phyloP scores from a whole-genome alignment of 768 basidiomycete genomes.

The Boletus edulis region DNA sequence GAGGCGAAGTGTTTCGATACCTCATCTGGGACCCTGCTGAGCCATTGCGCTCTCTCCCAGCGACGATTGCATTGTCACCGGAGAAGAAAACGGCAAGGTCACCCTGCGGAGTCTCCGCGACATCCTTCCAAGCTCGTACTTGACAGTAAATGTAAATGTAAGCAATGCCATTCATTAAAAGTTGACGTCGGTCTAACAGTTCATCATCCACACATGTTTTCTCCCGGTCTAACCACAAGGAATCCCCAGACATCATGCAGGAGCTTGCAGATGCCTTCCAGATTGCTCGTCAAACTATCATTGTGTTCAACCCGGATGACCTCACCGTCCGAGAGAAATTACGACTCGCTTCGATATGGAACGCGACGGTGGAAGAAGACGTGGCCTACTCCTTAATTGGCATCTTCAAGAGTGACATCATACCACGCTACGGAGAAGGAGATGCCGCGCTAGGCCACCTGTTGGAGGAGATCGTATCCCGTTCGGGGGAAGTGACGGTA shows the following conservation, averaged over 20 bases:
- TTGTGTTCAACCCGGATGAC: background rate
- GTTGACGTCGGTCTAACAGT: too few relatives aligned
- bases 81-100: background rate
- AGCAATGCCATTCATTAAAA: background rate
- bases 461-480: background rate
- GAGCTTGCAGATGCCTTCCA: conserved; percentile 5
- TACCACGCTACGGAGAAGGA: conserved; percentile 6
- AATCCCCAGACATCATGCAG: conserved; percentile 7
- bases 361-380: too few relatives aligned
- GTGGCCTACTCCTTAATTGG: too few relatives aligned
- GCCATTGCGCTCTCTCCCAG: background rate
- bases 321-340: background rate
- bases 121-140: conserved; percentile 1
- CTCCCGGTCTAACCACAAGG: conserved; percentile 4
- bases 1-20: background rate
- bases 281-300: conserved; percentile 1
- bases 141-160: background rate
- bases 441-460: conserved; percentile 8
- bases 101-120: background rate
- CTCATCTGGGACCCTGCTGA: background rate
- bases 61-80: background rate
- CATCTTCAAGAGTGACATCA: background rate
- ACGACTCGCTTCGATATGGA: too few relatives aligned
- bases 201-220: too few relatives aligned
- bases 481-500: too few relatives aligned